phyloP scores from a whole-genome alignment of 164 flowering plant genomes.

The Vitis amurensis region DNA sequence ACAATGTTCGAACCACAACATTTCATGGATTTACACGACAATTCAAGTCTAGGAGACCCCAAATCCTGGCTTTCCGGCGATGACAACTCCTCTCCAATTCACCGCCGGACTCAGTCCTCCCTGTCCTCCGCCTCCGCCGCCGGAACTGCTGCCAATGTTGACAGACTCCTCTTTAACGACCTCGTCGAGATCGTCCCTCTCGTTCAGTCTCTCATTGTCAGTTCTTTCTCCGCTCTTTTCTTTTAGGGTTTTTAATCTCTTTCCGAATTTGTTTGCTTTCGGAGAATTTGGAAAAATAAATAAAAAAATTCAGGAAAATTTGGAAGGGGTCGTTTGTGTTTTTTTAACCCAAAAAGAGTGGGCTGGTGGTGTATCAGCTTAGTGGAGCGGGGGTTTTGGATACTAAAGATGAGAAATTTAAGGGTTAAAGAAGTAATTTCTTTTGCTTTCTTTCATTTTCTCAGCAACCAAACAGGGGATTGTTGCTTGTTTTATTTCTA shows the following conservation, averaged over 20 bases:
- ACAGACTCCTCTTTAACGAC: constrained; percentile 66
- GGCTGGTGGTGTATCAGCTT: too few relatives aligned
- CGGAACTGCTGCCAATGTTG: constrained; percentile 38
- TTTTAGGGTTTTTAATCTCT: not conserved
- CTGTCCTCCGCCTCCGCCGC: constrained; percentile 28
- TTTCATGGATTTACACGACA: constrained; percentile 41
- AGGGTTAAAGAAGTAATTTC: too few relatives aligned
- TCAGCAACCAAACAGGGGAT: not conserved
- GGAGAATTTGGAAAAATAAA: not conserved
- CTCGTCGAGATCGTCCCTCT: constrained; percentile 90
- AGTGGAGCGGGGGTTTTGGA: too few relatives aligned
- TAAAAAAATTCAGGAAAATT: too few relatives aligned
- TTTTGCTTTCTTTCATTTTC: not conserved
- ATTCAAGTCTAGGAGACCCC: constrained; percentile 44
- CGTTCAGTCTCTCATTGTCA: constrained; percentile 84
- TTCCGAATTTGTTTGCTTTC: not conserved
- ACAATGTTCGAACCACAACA: constrained; percentile 47
- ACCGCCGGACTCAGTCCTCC: constrained; percentile 33
- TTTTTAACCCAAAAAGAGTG: not conserved
- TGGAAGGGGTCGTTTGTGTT: not conserved
- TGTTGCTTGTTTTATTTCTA: not conserved
- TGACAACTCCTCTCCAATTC: constrained; percentile 30
- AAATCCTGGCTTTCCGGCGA: constrained; percentile 61
- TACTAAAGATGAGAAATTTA: too few relatives aligned
- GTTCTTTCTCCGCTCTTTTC: constrained; percentile 8